Evolutionary conservation across 2,329 filamentous ascomycete genomes (phyloP).

Genomic region (Pestalotiopsis sp.): DNA sequence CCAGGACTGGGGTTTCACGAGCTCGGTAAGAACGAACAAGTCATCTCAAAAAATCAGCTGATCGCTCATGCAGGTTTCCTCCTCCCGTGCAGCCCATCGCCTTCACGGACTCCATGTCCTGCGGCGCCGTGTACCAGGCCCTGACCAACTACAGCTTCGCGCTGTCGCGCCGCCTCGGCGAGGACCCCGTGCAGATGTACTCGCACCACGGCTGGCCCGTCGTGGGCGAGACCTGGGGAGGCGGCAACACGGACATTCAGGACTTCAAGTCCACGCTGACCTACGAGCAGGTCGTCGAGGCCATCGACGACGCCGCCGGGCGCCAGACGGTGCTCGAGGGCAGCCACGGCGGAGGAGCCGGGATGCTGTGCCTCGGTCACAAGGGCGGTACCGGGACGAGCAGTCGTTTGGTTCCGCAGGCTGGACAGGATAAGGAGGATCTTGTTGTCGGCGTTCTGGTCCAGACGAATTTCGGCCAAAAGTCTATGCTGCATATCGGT

Average conservation of each 20-base stretch:
- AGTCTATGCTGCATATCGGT: slow-evolving; percentile 6
- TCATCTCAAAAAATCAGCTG: neutral
- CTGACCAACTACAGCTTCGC: slow-evolving; percentile 8
- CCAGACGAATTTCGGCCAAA: slow-evolving; percentile 2
- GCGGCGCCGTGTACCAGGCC: slow-evolving; percentile 7
- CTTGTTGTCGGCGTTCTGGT: slow-evolving; percentile 6
- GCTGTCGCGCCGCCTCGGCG: neutral
- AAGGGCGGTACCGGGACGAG: slow-evolving; percentile 11
- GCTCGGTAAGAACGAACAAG: neutral
- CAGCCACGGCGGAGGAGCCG: slow-evolving; percentile 1
- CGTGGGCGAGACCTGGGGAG: slow-evolving; percentile 10
- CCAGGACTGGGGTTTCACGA: slow-evolving; percentile 11
- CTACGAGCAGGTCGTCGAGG: slow-evolving; percentile 10
- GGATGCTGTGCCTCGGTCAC: slow-evolving; percentile 4
- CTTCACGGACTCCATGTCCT: slow-evolving; percentile 9
- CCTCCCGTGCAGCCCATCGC: slow-evolving; percentile 11
- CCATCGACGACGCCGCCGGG: neutral
- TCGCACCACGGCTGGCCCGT: slow-evolving; percentile 8
- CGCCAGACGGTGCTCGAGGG: slow-evolving; percentile 4
- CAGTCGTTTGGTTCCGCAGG: neutral
- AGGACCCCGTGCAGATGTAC: neutral
- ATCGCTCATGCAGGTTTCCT: neutral
- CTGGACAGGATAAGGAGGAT: neutral
- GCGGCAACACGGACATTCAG: slow-evolving; percentile 9
- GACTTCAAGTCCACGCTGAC: slow-evolving; percentile 10